A percentile compares a stretch with the other conserved stretches of the same genome.
These are phyloP conservation scores for Celoporthe dispersa DNA, from an alignment of 2,329 filamentous ascomycete species.

Conservation along the genomic window DNA sequence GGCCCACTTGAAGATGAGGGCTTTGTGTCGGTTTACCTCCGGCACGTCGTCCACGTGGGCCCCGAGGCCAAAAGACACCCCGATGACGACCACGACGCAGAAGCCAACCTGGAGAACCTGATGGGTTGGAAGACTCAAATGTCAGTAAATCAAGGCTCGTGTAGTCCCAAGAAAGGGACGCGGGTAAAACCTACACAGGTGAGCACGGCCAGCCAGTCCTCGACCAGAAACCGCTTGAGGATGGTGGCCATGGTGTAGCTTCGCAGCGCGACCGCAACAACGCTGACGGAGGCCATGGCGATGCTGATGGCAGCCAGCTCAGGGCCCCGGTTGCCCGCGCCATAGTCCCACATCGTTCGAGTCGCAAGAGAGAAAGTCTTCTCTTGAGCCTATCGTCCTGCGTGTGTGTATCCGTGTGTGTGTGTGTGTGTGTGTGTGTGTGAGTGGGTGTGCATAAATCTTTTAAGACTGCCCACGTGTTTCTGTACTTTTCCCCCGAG, in stretches of 20 bases:
- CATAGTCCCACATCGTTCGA: constrained; percentile 29
- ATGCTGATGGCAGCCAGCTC: constrained; percentile 25
- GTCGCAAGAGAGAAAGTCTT: neutral
- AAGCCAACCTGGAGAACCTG: constrained; percentile 26
- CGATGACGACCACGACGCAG: constrained; percentile 23
- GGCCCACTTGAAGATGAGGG: constrained; percentile 38
- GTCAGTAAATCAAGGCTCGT: neutral
- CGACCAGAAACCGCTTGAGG: constrained; percentile 28
- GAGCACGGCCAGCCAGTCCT: constrained; percentile 29
- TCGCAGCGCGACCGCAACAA: constrained; percentile 24
- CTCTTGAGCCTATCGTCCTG: neutral
- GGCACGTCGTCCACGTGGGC: constrained; percentile 26
- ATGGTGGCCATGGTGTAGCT: constrained; percentile 28
- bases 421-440: too few relatives aligned
- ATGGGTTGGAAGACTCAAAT: neutral
- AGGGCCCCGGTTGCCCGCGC: constrained; percentile 26
- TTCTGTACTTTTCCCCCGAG: constrained; percentile 10
- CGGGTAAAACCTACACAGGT: constrained; percentile 26
- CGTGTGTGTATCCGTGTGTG: neutral
- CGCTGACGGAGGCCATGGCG: constrained; percentile 24
- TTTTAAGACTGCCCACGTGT: neutral
- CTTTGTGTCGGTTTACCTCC: constrained; percentile 21
- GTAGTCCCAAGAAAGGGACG: neutral
- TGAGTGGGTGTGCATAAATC: too few relatives aligned
- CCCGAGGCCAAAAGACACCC: constrained; percentile 26